Evolutionary conservation across 192 early-diverging fungal genomes (phyloP), one percentile per base, ranked within the genome.

Genomic region (Phycomyces blakesleeanus): DNA sequence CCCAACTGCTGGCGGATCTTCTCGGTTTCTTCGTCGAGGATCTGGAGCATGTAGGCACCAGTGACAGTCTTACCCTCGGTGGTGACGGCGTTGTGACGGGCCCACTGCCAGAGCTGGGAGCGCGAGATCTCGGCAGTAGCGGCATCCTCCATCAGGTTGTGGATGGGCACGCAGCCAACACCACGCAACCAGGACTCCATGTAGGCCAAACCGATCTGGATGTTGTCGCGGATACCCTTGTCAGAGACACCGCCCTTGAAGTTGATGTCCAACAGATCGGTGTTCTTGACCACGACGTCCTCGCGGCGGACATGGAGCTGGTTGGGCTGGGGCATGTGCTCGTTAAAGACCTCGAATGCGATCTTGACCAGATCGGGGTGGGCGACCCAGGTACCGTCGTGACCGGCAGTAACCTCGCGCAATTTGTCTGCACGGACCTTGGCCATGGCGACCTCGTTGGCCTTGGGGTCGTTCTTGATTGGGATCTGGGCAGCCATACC

Each of bases 401-500:
- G 93, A 56, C 96, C 94, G 55, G 94, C 96, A 61, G 81, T 86
- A 25, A 96, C 96, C 78, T 98, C 96, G 75, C 96, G 89, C 58
- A 89, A 81, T 82, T 98, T 98, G 77, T 98, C 96, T 55, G 88
- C 87, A 67, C 90, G 87, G 49, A 98, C 96, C 85, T 96, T 96
- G 73, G 84, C 82, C 78, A 96, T 89, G 52, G 93, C 94, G 20
- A 88, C 86, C 62, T 91, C 83, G 82, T 98, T 98, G 50, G 94
- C 94, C 42, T 83, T 75, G 55, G 80, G 64, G 74, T 98, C 87
- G 83, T 91, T 88, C 86, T 95, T 95, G 87, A 98, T 96, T 58
- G 96, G 96, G 74, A 98, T 98, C 78, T 94, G 92, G 50, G 96
- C 96, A 29, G 96, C 93, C 96, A 98, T 98, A 38, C 96, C 96